Base-by-base conservation (phyloP, 495 filamentous ascomycete genomes). In the Podospora pseudocomata region DNA sequence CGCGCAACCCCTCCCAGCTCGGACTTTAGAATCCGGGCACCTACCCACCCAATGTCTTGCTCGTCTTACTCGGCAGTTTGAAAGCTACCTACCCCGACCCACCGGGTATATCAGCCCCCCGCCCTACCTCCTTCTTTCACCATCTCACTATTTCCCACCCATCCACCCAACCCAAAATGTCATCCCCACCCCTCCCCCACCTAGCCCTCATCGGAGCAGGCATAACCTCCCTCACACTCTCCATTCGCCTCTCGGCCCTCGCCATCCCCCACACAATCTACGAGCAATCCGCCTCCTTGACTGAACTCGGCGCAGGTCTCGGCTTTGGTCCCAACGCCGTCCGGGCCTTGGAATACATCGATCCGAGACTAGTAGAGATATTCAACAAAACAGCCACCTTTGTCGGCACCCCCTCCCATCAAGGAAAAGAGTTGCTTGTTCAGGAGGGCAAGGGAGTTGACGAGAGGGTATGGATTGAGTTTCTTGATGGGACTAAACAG, bases 241-340 rank as follows among this genome's bases (percentile, higher is more conserved):
- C 85, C 3, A 76, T 81, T 15, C 78, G 77, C 20, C 80, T 87
- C 18, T 71, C 81, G 20, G 70, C 72, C 32, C 71, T 75, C 23
- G 64, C 70, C 49, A 72, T 89, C 54, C 74, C 79, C 1, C 70
- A 83, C 62, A 84, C 77, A 5, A 73, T 88, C 63, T 89, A 88
- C 76, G 86, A 88, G 67, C 79, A 84, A 11, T 81, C 82, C 0
- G 62, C 72, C 5, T 69, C 70, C 0, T 85, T 88, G 54, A 76
- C 77, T 1, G 85, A 87, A 68, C 83, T 91, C 4, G 89, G 89
- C 30, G 89, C 88, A 2, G 89, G 88, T 13, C 81, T 91, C 3
- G 83, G 80, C 13, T 84, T 90, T 53, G 84, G 84, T 0, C 83
- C 87, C 44, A 90, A 90, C 72, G 81, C 87, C 6, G 77, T 83